phyloP scores from a whole-genome alignment of 176 grass and related monocot genomes.

The Rhynchospora pubera region DNA sequence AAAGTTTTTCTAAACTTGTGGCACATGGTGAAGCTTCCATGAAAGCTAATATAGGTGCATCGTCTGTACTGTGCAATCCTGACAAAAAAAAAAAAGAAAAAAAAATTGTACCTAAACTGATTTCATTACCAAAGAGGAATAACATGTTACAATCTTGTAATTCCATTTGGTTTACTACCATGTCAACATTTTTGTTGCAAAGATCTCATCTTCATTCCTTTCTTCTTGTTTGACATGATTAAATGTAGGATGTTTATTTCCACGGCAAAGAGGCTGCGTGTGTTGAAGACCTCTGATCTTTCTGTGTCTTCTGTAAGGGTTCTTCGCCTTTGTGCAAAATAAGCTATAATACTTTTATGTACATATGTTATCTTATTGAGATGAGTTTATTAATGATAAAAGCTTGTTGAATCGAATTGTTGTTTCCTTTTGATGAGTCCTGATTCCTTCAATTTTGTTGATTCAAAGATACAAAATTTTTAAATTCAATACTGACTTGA shows the following conservation, averaged over 20 bases:
- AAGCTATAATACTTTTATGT: background rate
- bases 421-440: background rate
- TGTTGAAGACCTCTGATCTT: conserved; percentile 62
- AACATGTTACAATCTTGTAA: background rate
- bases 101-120: background rate
- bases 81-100: background rate
- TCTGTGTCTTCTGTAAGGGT: conserved; percentile 40
- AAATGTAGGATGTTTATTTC: conserved; percentile 66
- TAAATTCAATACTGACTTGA: background rate
- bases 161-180: background rate
- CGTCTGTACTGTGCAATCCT: background rate
- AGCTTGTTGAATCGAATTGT: background rate
- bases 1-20: background rate
- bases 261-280: conserved; percentile 57
- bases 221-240: background rate
- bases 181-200: background rate
- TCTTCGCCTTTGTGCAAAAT: background rate
- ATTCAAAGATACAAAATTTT: too few species aligned
- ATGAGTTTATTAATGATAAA: background rate
- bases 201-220: background rate
- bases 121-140: background rate
- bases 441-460: too few species aligned
- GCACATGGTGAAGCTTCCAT: background rate
- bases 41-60: background rate
- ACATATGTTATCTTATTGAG: background rate